phyloP scores from a whole-genome alignment of 306 rosid species.

The Hippophae tibetana region DNA sequence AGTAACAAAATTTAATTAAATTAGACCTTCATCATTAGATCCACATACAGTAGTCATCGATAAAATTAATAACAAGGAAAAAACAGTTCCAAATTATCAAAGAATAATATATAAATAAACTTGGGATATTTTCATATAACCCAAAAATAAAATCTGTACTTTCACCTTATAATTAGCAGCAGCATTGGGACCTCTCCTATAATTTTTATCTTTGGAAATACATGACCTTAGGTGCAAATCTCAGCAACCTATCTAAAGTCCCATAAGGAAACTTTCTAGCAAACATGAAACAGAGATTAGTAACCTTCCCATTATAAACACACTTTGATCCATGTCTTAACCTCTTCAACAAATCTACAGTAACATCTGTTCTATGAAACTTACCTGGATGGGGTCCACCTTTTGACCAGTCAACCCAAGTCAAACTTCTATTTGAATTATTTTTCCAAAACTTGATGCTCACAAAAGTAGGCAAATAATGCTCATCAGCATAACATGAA shows the following conservation, averaged over 20 bases:
- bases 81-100: no score
- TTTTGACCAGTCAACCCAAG: slow-evolving; percentile 62
- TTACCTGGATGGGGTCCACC: slow-evolving; percentile 42
- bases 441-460: slow-evolving; percentile 15
- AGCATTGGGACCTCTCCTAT: no score
- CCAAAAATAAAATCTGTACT: no score
- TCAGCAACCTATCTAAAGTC: not conserved
- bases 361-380: slow-evolving; percentile 27
- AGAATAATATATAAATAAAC: no score
- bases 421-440: slow-evolving; percentile 34
- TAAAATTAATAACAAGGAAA: no score
- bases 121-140: no score
- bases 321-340: slow-evolving; percentile 31
- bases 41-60: no score
- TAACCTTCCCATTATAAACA: slow-evolving; percentile 7
- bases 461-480: slow-evolving; percentile 25
- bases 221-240: no score
- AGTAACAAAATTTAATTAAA: no score
- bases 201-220: no score
- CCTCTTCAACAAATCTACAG: slow-evolving; percentile 25
- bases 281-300: slow-evolving; percentile 33
- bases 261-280: slow-evolving; percentile 18
- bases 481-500: slow-evolving; percentile 24
- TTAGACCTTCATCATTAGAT: no score
- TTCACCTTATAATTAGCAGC: no score